A percentile compares a stretch with the other conserved stretches of the same genome.
phyloP scores from a whole-genome alignment of 495 filamentous ascomycete species.

The Niebla homalea region DNA sequence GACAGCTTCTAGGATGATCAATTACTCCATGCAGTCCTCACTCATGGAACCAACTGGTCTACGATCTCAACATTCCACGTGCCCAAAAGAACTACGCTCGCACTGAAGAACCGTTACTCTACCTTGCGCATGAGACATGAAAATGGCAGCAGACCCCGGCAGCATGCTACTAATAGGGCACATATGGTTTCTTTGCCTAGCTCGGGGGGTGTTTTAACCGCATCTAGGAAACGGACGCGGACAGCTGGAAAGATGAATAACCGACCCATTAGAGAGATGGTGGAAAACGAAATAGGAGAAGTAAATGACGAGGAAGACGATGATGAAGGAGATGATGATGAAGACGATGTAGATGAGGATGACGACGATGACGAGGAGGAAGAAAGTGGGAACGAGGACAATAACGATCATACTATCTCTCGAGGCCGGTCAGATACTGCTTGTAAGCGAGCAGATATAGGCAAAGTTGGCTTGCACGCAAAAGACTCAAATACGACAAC shows the following conservation, averaged over 20 bases:
- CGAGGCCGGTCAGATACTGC: no score
- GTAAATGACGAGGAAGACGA: background rate
- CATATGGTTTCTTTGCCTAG: no score
- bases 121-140: slow-evolving; percentile 16
- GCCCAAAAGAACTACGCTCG: slow-evolving; percentile 23
- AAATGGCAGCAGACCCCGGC: background rate
- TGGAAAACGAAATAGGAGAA: background rate
- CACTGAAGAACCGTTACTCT: slow-evolving; percentile 27
- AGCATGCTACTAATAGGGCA: background rate
- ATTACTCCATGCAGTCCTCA: slow-evolving; percentile 18
- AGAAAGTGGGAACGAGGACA: background rate
- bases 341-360: background rate
- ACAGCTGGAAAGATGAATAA: no score
- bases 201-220: no score
- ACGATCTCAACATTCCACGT: slow-evolving; percentile 23
- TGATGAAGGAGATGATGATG: background rate
- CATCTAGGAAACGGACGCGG: no score
- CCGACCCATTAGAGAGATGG: background rate
- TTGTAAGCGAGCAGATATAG: no score
- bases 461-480: no score
- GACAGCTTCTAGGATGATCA: slow-evolving; percentile 15
- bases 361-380: background rate
- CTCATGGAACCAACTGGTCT: slow-evolving; percentile 23
- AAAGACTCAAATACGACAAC: no score
- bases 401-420: background rate